A percentile compares a stretch with the other conserved stretches of the same genome.
Evolutionary conservation across 2,329 filamentous ascomycete genomes (phyloP).

Genomic region (Orbilia oligospora): DNA sequence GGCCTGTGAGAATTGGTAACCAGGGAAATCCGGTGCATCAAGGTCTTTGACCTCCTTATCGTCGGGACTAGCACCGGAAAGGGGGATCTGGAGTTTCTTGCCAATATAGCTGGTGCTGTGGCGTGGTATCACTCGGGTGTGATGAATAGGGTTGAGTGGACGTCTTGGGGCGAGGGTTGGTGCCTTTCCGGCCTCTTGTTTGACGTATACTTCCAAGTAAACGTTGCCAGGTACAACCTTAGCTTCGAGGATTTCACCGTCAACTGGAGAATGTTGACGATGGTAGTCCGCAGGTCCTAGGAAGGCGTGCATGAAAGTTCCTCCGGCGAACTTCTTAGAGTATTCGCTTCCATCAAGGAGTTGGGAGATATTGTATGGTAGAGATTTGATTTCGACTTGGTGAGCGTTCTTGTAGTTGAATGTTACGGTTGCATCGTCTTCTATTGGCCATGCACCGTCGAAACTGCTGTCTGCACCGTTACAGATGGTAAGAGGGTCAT

Average conservation of each 20-base stretch:
- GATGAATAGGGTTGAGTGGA: conserved; percentile 41
- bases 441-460: conserved; percentile 63
- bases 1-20: conserved; percentile 68
- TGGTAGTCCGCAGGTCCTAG: conserved; percentile 68
- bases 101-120: neutral
- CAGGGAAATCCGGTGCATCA: conserved; percentile 66
- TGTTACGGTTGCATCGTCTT: conserved; percentile 52
- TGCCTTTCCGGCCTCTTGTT: conserved; percentile 22
- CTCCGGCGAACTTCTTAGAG: conserved; percentile 66
- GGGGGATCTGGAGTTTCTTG: conserved; percentile 13
- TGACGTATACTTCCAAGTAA: conserved; percentile 67
- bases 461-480: conserved; percentile 68
- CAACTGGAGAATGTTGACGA: conserved; percentile 68
- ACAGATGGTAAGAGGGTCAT: conserved; percentile 65
- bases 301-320: conserved; percentile 68
- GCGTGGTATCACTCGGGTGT: conserved; percentile 6
- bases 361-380: conserved; percentile 67
- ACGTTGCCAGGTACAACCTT: conserved; percentile 66
- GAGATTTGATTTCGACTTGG: conserved; percentile 66
- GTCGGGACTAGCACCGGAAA: neutral
- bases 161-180: conserved; percentile 36
- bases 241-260: conserved; percentile 66
- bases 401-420: conserved; percentile 64
- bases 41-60: conserved; percentile 38
- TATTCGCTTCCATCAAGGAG: conserved; percentile 66